phyloP scores from a whole-genome alignment of 306 rosid species.

The Quillaja saponaria region DNA sequence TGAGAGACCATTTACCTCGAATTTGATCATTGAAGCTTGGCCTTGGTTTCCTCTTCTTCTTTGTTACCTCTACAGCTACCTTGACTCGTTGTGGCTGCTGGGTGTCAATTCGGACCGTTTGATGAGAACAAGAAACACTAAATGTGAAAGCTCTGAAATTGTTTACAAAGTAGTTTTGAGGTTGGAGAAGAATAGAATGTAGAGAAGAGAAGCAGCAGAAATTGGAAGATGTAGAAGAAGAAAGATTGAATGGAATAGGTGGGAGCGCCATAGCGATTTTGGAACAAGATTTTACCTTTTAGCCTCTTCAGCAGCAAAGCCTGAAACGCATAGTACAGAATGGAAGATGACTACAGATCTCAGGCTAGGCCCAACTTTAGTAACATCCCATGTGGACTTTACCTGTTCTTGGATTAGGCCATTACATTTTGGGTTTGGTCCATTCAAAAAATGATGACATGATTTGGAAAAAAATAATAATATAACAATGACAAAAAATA shows the following conservation, averaged over 20 bases:
- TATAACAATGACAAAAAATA: too few species aligned
- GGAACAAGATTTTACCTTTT: background rate
- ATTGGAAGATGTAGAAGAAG: constrained; percentile 27
- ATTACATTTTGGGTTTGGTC: too few species aligned
- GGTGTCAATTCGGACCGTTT: constrained; percentile 36
- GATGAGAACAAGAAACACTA: constrained; percentile 56
- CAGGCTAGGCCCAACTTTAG: too few species aligned
- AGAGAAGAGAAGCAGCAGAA: constrained; percentile 40
- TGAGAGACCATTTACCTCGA: constrained; percentile 71
- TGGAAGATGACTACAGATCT: too few species aligned
- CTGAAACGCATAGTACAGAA: too few species aligned
- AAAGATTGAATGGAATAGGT: constrained; percentile 34
- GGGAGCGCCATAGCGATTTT: constrained; percentile 55
- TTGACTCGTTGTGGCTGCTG: constrained; percentile 45
- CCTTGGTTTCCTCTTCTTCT: constrained; percentile 55
- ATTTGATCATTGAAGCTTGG: constrained; percentile 87
- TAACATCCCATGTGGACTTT: too few species aligned
- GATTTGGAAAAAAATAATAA: too few species aligned
- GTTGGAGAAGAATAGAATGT: constrained; percentile 38
- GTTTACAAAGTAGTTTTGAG: constrained; percentile 8
- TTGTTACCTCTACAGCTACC: constrained; percentile 36
- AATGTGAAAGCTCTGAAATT: constrained; percentile 35
- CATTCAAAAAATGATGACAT: too few species aligned
- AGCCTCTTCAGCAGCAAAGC: background rate
- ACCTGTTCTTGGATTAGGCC: too few species aligned